Base-by-base conservation (phyloP, 176 grass and related monocot genomes). In the Carex myosuroides region DNA sequence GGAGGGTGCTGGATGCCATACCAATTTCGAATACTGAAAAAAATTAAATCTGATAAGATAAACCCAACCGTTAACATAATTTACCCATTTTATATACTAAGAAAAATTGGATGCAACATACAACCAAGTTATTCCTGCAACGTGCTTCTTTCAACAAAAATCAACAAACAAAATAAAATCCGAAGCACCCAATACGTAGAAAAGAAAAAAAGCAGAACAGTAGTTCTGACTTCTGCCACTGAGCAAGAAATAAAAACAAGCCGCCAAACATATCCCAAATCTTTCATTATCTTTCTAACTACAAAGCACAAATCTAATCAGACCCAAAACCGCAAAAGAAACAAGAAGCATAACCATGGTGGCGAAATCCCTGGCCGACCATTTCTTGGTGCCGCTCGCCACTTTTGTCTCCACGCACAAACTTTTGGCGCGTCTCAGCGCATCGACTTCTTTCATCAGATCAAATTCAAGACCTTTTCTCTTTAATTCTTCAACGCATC, bases 381-480 rank as follows among this genome's bases (percentile, higher is more conserved):
- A 97, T 20, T 90, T 77, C 82, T 85, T 84, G 13, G 85, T 67
- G 13, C 79, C 55, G 1, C 85, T 83, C 22, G 39, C 52, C 56
- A 73, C 89, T 87, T 98, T 98, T 80, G 92, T 88, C 88, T 98
- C 95, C 52, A 95, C 89, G 48, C 91, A 84, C 64, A 98, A 87
- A 91, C 89, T 93, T 88, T 98, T 98, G 37, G 95, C 95, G 37
- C 91, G 61, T 60, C 91, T 88, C 83, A 98, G 91, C 37, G 92
- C 92, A 88, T 98, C 92, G 35, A 98, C 95, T 64, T 98, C 95
- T 91, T 98, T 98, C 59, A 95, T 90, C 18, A 98, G 89, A 69
- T 98, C 92, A 85, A 98, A 95, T 42, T 93, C 88, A 24, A 86
- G 30, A 1, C 95, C 95, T 82, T 94, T 98, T 52, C 83, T 88